These are phyloP conservation scores for Arxiozyma slooffiae DNA, from an alignment of 1,139 yeast species.

Conservation along the genomic window DNA sequence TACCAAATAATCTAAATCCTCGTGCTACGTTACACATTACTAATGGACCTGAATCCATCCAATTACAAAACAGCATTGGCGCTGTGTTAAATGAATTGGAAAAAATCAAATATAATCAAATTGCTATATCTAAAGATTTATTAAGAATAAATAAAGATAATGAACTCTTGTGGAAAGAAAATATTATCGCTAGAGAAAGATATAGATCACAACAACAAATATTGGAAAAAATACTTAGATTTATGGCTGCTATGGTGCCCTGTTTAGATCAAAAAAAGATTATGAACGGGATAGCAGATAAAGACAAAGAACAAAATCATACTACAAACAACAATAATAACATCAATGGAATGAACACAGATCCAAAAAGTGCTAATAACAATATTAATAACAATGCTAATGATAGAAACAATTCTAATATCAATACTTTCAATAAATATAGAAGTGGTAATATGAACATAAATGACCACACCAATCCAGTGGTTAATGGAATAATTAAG, in stretches of 20 bases:
- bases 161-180: constrained; percentile 84
- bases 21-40: constrained; percentile 6
- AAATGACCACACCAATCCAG: constrained; percentile 4
- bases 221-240: constrained; percentile 75
- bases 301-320: neutral
- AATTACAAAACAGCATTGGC: constrained; percentile 29
- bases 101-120: constrained; percentile 64
- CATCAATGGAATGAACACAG: neutral
- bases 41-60: constrained; percentile 8
- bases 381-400: constrained; percentile 2
- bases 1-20: constrained; percentile 1
- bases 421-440: constrained; percentile 6
- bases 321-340: neutral
- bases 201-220: constrained; percentile 81
- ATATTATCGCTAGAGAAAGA: constrained; percentile 71
- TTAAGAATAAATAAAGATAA: constrained; percentile 77
- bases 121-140: constrained; percentile 73
- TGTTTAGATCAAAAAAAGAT: constrained; percentile 43
- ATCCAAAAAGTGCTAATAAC: constrained; percentile 8
- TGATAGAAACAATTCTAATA: constrained; percentile 2
- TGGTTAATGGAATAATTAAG: constrained; percentile 5
- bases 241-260: constrained; percentile 72
- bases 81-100: constrained; percentile 64
- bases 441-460: constrained; percentile 7
- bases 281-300: constrained; percentile 24